Evolutionary conservation across 1,284 basidiomycete genomes (phyloP).

Genomic region (Leccinum pachyderme): DNA sequence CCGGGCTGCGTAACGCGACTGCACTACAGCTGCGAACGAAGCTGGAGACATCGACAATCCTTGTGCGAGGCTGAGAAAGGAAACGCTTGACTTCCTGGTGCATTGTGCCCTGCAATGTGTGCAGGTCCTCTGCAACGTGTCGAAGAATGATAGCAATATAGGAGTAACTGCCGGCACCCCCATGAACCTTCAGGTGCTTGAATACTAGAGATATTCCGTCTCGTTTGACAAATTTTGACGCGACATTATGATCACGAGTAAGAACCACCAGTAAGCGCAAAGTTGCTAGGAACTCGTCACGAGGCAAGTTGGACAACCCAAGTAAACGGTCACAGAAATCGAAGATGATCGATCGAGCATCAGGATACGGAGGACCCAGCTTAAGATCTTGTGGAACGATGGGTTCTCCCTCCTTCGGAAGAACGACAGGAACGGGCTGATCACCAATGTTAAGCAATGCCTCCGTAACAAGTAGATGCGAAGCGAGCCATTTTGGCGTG

Average conservation of each 20-base stretch:
- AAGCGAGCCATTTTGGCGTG: constrained; percentile 81
- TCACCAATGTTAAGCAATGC: constrained; percentile 76
- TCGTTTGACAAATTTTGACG: constrained; percentile 59
- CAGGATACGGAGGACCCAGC: constrained; percentile 58
- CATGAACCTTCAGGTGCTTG: constrained; percentile 56
- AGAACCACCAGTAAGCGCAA: constrained; percentile 81
- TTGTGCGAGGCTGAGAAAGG: constrained; percentile 69
- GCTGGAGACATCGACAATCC: constrained; percentile 66
- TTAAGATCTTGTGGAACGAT: constrained; percentile 50
- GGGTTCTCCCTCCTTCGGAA: constrained; percentile 69
- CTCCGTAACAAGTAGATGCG: constrained; percentile 80
- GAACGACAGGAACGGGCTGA: constrained; percentile 58
- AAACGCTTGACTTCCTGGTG: constrained; percentile 78
- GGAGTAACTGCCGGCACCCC: constrained; percentile 71
- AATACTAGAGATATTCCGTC: constrained; percentile 69
- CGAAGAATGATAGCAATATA: constrained; percentile 88
- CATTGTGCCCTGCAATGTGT: constrained; percentile 73
- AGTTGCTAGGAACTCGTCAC: constrained; percentile 78
- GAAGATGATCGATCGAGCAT: constrained; percentile 68
- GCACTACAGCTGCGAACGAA: constrained; percentile 79
- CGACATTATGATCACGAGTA: constrained; percentile 65
- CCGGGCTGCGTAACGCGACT: constrained; percentile 81
- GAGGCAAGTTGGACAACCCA: constrained; percentile 56
- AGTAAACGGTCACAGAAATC: constrained; percentile 73
- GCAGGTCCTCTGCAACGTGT: constrained; percentile 83